Conservation (phyloP, 2,329 filamentous ascomycete genomes). For the Diaporthe aspalathi region DNA sequence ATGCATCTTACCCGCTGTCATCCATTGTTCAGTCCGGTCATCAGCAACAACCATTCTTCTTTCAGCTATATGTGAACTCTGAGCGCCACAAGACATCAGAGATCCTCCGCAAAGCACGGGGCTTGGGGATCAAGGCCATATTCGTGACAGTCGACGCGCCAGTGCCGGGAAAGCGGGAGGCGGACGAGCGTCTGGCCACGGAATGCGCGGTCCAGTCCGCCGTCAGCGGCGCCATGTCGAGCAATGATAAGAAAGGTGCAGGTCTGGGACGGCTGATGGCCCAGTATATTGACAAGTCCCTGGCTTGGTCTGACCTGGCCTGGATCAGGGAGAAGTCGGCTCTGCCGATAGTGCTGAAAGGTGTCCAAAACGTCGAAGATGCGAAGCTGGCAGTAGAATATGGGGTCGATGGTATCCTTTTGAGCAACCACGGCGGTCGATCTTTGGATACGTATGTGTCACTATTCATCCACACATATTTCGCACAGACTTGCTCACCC, state of each 20-base stretch:
- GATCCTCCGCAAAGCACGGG: constrained; percentile 53
- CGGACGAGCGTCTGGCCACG: constrained; percentile 63
- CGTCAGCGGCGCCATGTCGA: constrained; percentile 55
- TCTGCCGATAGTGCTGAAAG: constrained; percentile 67
- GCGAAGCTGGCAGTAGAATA: constrained; percentile 60
- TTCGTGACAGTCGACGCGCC: constrained; percentile 68
- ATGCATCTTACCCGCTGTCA: constrained; percentile 60
- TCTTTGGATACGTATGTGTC: constrained; percentile 23
- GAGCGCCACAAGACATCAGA: constrained; percentile 60
- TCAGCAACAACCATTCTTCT: constrained; percentile 56
- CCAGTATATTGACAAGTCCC: constrained; percentile 61
- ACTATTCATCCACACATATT: neutral
- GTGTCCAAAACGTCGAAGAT: constrained; percentile 67
- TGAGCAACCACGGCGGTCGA: constrained; percentile 37
- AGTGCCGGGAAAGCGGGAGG: constrained; percentile 67
- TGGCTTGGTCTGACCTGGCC: constrained; percentile 64
- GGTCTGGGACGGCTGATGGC: constrained; percentile 65
- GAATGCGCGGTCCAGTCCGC: constrained; percentile 52
- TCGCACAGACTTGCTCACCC: neutral
- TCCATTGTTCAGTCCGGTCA: constrained; percentile 55
- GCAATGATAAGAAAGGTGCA: constrained; percentile 63
- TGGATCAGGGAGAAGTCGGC: constrained; percentile 61
- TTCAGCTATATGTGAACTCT: constrained; percentile 67
- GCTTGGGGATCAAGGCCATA: constrained; percentile 61
- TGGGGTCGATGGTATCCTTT: constrained; percentile 45